phyloP scores from a whole-genome alignment of 1,139 yeast species.

The Suhomyces bokatorum region DNA sequence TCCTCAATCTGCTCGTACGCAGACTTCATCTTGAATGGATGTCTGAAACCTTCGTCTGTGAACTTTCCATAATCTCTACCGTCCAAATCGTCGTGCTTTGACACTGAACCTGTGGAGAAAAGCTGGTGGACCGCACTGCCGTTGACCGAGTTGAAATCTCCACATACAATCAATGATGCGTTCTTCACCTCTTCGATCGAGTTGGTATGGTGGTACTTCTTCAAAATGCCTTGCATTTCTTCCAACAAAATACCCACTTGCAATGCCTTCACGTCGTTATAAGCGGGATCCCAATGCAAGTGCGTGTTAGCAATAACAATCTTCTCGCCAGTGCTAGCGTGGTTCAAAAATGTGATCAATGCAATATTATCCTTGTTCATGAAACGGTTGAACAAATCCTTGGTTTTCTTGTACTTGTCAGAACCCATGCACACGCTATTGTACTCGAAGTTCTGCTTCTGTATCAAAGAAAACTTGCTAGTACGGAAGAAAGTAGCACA shows the following conservation, averaged over 20 bases:
- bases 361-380: constrained; percentile 96
- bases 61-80: constrained; percentile 90
- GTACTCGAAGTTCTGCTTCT: constrained; percentile 78
- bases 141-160: constrained; percentile 89
- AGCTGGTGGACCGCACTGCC: constrained; percentile 92
- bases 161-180: constrained; percentile 80
- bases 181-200: constrained; percentile 58
- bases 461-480: constrained; percentile 66
- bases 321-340: constrained; percentile 67
- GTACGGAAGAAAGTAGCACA: constrained; percentile 88
- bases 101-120: constrained; percentile 74
- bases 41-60: constrained; percentile 86
- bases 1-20: constrained; percentile 86
- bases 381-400: constrained; percentile 92
- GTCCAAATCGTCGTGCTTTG: constrained; percentile 74
- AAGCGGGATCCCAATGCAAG: constrained; percentile 98
- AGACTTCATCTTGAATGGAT: constrained; percentile 77
- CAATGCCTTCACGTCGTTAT: constrained; percentile 92
- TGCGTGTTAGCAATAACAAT: constrained; percentile 86
- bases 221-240: constrained; percentile 68
- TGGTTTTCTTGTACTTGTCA: constrained; percentile 88
- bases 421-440: constrained; percentile 85
- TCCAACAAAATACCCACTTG: constrained; percentile 92
- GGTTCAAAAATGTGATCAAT: constrained; percentile 74
- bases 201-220: constrained; percentile 50